Evolutionary conservation across 2,329 filamentous ascomycete species (phyloP), one percentile per base, ranked within the genome.

Genomic region (Arthroderma sp.): DNA sequence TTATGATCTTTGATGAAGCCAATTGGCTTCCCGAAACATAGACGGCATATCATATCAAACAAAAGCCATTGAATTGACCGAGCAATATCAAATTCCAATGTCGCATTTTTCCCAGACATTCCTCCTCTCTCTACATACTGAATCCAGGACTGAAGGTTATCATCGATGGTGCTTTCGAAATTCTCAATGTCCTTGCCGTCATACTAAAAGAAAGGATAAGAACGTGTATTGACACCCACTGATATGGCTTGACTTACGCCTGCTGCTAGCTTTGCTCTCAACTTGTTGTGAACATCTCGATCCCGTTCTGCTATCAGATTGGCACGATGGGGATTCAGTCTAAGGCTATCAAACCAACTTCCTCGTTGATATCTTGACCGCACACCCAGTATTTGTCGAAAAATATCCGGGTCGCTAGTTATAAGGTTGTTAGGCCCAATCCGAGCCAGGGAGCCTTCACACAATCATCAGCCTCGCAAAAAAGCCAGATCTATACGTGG

Each of bases 361-460:
- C 33, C 36, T 8, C 45, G 45, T n/a, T 40, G 29, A 29, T 32
- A 47, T 9, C 37, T 29, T 9, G 45, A 47, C n/a, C 45, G 29
- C 6, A 45, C 45, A 27, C n/a, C 45, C 30, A 34, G 36, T 27
- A 47, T 44, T 33, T 37, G 32, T 10, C 42, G 45, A 31, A 45
- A 22, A 8, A 39, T 29, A 11, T 27, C 15, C 4, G 45, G 45
- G 29, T 47, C 43, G 15, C 36, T 36, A 33, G 34, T 34, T 28
- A 47, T 37, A 7, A 47, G 6, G 37, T 47, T 29, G 28, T 47
- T 47, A n/a, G 45, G 45, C 15, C 33, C 45, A 15, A 47, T 29
- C n/a, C 45, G 42, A 15, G 38, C 42, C n/a, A 47, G 45, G 22
- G 39, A 28, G 2, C 45, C 45, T 22, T 22, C 43, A 28, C 36